These are phyloP conservation scores for Solidago caesia DNA, from an alignment of 129 eudicot genomes.

Conservation along the genomic window DNA sequence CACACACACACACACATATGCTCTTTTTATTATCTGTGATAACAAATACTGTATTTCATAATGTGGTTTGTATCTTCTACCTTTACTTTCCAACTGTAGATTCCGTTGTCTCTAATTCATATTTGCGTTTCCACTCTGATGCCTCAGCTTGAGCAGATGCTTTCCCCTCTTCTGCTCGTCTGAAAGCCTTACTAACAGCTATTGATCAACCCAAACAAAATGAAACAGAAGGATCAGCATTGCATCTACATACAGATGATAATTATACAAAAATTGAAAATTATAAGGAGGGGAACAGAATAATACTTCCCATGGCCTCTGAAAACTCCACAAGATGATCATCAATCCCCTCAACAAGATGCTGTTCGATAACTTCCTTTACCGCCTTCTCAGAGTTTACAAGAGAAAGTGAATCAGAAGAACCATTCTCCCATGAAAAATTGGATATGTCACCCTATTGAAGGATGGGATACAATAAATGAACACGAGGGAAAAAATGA, in stretches of 20 bases:
- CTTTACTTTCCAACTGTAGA: slow-evolving; percentile 71
- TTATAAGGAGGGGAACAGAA: slow-evolving; percentile 3
- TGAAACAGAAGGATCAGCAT: slow-evolving; percentile 17
- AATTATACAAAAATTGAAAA: not conserved
- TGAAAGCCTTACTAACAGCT: slow-evolving; percentile 91
- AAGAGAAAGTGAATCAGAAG: slow-evolving; percentile 42
- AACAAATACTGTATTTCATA: not conserved
- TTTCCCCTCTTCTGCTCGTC: slow-evolving; percentile 86
- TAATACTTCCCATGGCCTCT: slow-evolving; percentile 89
- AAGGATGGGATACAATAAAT: slow-evolving; percentile 3
- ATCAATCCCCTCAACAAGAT: slow-evolving; percentile 75
- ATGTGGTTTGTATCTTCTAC: slow-evolving; percentile 29
- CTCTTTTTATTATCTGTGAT: not conserved
- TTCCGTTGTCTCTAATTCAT: slow-evolving; percentile 72
- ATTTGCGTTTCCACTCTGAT: slow-evolving; percentile 96
- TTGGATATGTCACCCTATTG: slow-evolving; percentile 46
- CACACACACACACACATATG: too few relatives aligned
- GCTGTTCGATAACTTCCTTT: slow-evolving; percentile 63
- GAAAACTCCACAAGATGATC: slow-evolving; percentile 89
- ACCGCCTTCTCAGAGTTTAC: slow-evolving; percentile 72
- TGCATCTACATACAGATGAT: not conserved
- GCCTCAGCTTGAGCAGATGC: slow-evolving; percentile 98
- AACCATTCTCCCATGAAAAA: slow-evolving; percentile 60
- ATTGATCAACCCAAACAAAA: slow-evolving; percentile 14
- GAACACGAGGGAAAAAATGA: slow-evolving; percentile 1